Percentiles rank a stretch among this genome's conserved stretches.
These are phyloP conservation scores for Ascoidea asiatica DNA, from an alignment of 805 yeast species.

Conservation along the genomic window DNA sequence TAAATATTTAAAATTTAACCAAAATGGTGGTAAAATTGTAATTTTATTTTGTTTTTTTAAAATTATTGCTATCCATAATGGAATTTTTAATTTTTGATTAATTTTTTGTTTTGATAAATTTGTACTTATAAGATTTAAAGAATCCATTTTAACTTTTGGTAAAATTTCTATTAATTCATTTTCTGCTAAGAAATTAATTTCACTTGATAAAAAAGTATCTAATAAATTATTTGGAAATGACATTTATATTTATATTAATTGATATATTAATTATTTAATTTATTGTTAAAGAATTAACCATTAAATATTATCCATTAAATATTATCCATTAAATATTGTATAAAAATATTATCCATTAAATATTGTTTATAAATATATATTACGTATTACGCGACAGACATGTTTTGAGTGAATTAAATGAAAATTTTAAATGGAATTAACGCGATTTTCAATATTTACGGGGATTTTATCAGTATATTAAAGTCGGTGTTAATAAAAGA, in stretches of 20 bases:
- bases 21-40: conserved; percentile 70
- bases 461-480: too few relatives aligned
- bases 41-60: conserved; percentile 79
- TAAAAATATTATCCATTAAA: too few relatives aligned
- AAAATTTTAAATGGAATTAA: too few relatives aligned
- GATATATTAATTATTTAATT: not conserved
- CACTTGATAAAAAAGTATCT: conserved; percentile 56
- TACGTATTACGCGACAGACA: too few relatives aligned
- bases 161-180: conserved; percentile 52
- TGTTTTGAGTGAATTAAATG: too few relatives aligned
- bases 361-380: too few relatives aligned
- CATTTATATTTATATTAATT: conserved; percentile 33
- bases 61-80: conserved; percentile 79
- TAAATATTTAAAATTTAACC: conserved; percentile 53
- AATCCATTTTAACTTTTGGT: conserved; percentile 2
- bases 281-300: not conserved
- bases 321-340: too few relatives aligned
- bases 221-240: conserved; percentile 44
- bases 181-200: conserved; percentile 76
- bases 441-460: too few relatives aligned
- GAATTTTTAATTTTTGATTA: conserved; percentile 55
- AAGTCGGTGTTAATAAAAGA: too few relatives aligned
- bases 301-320: too few relatives aligned
- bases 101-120: conserved; percentile 49
- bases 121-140: conserved; percentile 20